These are phyloP conservation scores for Calonectria henricotiae DNA, from an alignment of 2,329 filamentous ascomycete genomes.

Conservation along the genomic window DNA sequence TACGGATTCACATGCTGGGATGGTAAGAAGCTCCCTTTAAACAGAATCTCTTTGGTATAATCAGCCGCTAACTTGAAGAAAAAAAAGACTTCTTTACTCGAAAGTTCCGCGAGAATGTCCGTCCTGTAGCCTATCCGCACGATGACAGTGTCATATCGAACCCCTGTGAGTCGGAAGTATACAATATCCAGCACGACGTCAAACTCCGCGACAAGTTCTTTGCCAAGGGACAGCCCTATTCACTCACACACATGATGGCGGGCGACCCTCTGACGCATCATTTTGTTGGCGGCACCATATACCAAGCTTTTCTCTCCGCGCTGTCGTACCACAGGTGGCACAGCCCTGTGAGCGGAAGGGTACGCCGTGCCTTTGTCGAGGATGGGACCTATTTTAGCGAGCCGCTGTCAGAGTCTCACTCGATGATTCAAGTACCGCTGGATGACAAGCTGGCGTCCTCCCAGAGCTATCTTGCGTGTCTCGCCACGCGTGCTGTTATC, in stretches of 20 bases:
- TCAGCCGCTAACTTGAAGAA: constrained; percentile 49
- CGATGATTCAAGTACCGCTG: constrained; percentile 49
- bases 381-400: constrained; percentile 81
- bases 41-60: too few relatives aligned
- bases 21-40: constrained; percentile 39
- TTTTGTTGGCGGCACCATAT: constrained; percentile 77
- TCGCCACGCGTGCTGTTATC: constrained; percentile 81
- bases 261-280: constrained; percentile 68
- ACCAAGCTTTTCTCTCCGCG: constrained; percentile 80
- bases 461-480: constrained; percentile 77
- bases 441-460: constrained; percentile 60
- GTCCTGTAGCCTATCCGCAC: constrained; percentile 72
- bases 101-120: constrained; percentile 39
- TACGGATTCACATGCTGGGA: constrained; percentile 67
- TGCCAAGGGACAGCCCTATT: constrained; percentile 80
- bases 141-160: constrained; percentile 73
- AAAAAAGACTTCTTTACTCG: constrained; percentile 19
- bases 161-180: constrained; percentile 76
- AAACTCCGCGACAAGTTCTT: constrained; percentile 76
- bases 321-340: constrained; percentile 83
- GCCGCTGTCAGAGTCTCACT: constrained; percentile 59
- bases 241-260: constrained; percentile 75
- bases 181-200: constrained; percentile 67
- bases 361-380: constrained; percentile 72
- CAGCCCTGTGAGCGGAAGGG: constrained; percentile 75